Base-by-base conservation (phyloP, 164 flowering plant species). In the Dillenia turbinata region DNA sequence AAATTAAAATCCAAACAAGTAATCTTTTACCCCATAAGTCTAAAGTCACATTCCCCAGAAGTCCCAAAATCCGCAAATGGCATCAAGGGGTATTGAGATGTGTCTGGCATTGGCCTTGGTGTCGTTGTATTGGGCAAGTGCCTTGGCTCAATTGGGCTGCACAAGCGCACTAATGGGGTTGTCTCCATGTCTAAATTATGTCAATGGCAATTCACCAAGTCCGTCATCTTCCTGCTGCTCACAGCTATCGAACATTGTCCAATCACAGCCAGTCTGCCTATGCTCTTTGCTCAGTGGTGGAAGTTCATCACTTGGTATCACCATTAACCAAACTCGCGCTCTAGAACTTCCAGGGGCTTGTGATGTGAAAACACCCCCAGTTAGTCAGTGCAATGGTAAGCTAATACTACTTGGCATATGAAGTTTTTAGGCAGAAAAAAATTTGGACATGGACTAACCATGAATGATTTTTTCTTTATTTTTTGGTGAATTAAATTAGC, bases 181-280 rank as follows among this genome's bases (percentile, higher is more conserved):
- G 63, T 61, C 78, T 5, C 75, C 89, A 3, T 84, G 88, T 66
- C 68, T 84, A 0, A 75, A 65, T 71, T 84, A 73, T 52, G 64
- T 84, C 6, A 64, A 66, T 0, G 84, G 88, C 14, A 81, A 63
- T 59, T 69, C 84, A 5, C 71, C 81, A 9, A 71, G 71, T 16
- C 86, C 88, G 5, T 67, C 88, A 5, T 46, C 85, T 8, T 62
- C 72, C 2, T 81, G 88, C 71, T 84, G 86, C 79, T 73, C 84
- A 0, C 65, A 60, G 40, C 84, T 84, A 12, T 59, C 73, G 3
- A 74, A 9, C 22, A 71, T 82, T 1, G 81, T 81, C 44, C 62
- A 64, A 43, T 73, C 80, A 10, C 72, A 75, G 63, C 84, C 88
- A 0, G 76, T 53, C 45, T 84, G 88, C 64, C 77, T 84, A 10